Evolutionary conservation across 2,329 filamentous ascomycete genomes (phyloP).

Genomic region (Exserohilum turcica): DNA sequence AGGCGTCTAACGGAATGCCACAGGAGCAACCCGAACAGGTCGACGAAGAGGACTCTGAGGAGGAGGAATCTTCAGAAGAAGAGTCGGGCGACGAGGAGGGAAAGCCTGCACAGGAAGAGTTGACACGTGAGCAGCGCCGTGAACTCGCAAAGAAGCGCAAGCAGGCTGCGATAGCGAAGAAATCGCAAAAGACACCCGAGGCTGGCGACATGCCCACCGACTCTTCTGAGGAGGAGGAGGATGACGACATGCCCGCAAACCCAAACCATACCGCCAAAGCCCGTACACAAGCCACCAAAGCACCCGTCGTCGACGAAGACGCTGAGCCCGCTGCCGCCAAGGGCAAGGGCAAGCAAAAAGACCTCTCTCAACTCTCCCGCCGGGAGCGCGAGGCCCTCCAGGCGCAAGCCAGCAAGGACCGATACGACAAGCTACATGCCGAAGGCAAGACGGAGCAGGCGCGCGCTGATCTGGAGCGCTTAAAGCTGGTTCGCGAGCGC

Average conservation of each 20-base stretch:
- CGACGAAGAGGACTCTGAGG: constrained; percentile 52
- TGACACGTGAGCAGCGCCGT: constrained; percentile 86
- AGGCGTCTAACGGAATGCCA: constrained; percentile 21
- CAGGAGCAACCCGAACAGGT: constrained; percentile 54
- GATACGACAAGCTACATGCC: constrained; percentile 88
- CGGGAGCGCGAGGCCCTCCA: constrained; percentile 79
- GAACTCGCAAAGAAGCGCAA: constrained; percentile 89
- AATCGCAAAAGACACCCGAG: constrained; percentile 72
- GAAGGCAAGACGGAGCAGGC: constrained; percentile 97
- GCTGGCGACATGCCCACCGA: constrained; percentile 85
- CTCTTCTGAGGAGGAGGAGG: constrained; percentile 63
- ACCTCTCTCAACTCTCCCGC: constrained; percentile 63
- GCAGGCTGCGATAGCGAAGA: constrained; percentile 80
- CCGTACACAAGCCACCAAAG: constrained; percentile 67
- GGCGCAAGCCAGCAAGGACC: constrained; percentile 85
- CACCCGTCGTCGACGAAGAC: constrained; percentile 49
- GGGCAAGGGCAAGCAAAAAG: constrained; percentile 61
- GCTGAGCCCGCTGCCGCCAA: constrained; percentile 59
- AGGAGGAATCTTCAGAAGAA: constrained; percentile 53
- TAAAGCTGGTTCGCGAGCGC: constrained; percentile 82
- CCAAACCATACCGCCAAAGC: constrained; percentile 79
- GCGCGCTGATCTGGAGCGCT: constrained; percentile 81
- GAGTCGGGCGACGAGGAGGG: constrained; percentile 51
- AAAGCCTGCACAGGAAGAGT: constrained; percentile 57
- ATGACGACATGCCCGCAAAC: constrained; percentile 77